Conservation (phyloP, 495 filamentous ascomycete genomes). For the Lepidopterella palustris region DNA sequence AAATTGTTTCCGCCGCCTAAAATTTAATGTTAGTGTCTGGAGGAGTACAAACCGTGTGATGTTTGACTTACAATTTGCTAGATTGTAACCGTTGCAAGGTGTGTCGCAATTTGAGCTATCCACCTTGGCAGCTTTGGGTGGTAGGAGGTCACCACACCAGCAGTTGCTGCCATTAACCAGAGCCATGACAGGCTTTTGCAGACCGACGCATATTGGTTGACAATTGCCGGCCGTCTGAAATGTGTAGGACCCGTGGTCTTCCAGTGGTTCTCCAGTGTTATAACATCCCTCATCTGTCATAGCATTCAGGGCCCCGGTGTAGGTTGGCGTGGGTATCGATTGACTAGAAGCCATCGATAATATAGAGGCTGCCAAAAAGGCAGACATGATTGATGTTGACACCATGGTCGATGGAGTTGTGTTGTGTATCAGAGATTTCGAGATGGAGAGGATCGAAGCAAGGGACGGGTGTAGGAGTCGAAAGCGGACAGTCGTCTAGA, state of each 20-base stretch:
- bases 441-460: neutral
- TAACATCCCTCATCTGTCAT: constrained; percentile 41
- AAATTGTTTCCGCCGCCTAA: constrained; percentile 48
- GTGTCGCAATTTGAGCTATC: constrained; percentile 49
- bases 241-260: constrained; percentile 31
- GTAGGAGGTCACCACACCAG: constrained; percentile 56
- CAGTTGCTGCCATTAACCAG: constrained; percentile 45
- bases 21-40: constrained; percentile 3
- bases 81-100: constrained; percentile 49
- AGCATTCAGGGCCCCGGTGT: constrained; percentile 8
- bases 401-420: constrained; percentile 19
- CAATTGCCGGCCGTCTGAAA: constrained; percentile 42
- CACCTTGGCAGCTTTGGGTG: constrained; percentile 42
- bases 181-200: constrained; percentile 37
- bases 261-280: constrained; percentile 31
- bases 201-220: constrained; percentile 34
- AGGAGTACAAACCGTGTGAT: too few species aligned
- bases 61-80: constrained; percentile 56
- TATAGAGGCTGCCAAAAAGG: constrained; percentile 13
- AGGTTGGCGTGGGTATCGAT: constrained; percentile 18
- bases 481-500: constrained; percentile 6
- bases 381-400: constrained; percentile 16
- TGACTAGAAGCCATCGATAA: constrained; percentile 18
- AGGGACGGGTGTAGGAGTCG: neutral
- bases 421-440: neutral